A percentile compares a stretch with the other conserved stretches of the same genome.
Conservation (phyloP, 495 filamentous ascomycete genomes). For the Penicillium maclennaniae region DNA sequence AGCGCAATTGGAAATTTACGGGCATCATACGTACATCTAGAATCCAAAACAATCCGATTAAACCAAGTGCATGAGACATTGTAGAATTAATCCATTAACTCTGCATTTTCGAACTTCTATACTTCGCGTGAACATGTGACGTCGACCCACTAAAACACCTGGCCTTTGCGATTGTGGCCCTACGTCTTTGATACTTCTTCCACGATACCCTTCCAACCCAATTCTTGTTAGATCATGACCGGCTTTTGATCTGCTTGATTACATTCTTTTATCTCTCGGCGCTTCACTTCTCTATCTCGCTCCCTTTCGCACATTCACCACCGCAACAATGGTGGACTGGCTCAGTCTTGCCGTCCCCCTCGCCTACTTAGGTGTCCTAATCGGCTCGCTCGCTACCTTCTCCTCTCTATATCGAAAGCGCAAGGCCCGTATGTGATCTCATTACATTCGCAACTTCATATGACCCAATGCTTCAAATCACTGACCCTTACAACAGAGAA, state of each 20-base stretch:
- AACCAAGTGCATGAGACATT: background rate
- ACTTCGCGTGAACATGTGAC: slow-evolving; percentile 26
- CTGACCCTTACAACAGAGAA: slow-evolving; percentile 46
- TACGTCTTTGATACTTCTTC: slow-evolving; percentile 1
- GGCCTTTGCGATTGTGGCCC: slow-evolving; percentile 22
- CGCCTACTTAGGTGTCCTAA: slow-evolving; percentile 80
- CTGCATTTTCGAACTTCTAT: background rate
- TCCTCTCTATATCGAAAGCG: slow-evolving; percentile 88
- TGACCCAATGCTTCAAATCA: background rate
- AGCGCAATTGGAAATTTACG: background rate
- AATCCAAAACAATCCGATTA: background rate
- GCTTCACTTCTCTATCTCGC: background rate
- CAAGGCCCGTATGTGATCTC: slow-evolving; percentile 68
- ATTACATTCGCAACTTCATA: background rate
- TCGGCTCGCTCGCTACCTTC: slow-evolving; percentile 87
- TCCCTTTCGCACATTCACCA: slow-evolving; percentile 10
- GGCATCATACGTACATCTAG: background rate
- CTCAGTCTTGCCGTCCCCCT: slow-evolving; percentile 74
- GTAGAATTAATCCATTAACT: background rate
- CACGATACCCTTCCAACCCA: slow-evolving; percentile 1
- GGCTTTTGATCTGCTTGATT: background rate
- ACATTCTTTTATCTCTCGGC: background rate
- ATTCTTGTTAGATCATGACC: slow-evolving; percentile 4
- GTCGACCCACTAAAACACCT: slow-evolving; percentile 31
- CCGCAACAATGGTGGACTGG: slow-evolving; percentile 59